Base-by-base conservation (phyloP, 768 basidiomycete species). In the Mycena olivaceomarginata region DNA sequence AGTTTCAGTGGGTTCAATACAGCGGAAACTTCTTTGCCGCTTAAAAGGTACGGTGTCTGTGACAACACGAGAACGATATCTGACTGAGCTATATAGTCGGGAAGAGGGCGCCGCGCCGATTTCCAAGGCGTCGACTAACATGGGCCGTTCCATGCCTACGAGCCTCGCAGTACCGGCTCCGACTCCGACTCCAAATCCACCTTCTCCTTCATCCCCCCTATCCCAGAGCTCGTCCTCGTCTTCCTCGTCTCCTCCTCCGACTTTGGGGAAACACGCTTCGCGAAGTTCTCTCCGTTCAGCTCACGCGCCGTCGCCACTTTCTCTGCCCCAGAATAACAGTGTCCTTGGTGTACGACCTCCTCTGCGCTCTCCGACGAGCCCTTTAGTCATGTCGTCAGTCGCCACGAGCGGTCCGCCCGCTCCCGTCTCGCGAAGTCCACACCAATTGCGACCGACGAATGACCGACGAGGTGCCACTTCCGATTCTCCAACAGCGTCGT, bases 1-100 rank as follows among this genome's bases (percentile, higher is more conserved):
- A 96, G 95, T 77, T 96, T 96, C 81, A 96, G 95, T 11, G 93
- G 91, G 4, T 93, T 95, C 83, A 90, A 92, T 67, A 86, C 88
- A 5, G 79, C 83, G 6, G 86, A 89, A 68, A 81, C 84, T 1
- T 77, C 82, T 18, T 57, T 83, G 46, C 84, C 82, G 46, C 84
- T 10, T 82, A 83, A 64, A 67, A 86, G 85, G 87, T 87, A 70
- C 64, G 81, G 70, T 72, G 76, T 48, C 41, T 79, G 20, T 40
- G 76, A 37, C 63, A 41, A 31, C 10, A 5, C 72, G n/a, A 25
- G 46, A 16, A 56, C 39, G 66, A 37, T 48, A 59, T 45, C 22
- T 70, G 22, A 67, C 48, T 9, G n/a, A 20, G 60, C 37, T 65
- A 57, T 71, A 9, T 70, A 87, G 86, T 70, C 79, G 77, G 43